phyloP scores from a whole-genome alignment of 768 basidiomycete species.

The Auricularia cornea region DNA sequence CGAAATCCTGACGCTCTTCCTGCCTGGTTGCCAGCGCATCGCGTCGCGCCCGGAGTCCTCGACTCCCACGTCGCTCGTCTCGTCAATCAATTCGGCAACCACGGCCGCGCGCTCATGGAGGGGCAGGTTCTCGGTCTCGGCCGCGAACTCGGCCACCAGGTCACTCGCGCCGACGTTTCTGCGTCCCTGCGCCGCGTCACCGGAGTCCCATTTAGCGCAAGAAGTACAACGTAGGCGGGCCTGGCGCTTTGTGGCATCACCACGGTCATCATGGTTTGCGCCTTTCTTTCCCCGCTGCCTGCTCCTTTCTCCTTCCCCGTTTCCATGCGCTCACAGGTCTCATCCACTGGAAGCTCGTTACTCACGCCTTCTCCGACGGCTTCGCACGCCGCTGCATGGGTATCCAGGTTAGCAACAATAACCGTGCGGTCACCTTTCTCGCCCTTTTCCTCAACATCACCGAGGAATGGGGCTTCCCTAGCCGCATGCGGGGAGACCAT shows the following conservation, averaged over 20 bases:
- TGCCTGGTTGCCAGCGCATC: too few relatives aligned
- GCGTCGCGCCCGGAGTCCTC: too few relatives aligned
- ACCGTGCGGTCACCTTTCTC: conserved; percentile 29
- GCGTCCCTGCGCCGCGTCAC: neutral
- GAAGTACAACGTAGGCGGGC: conserved; percentile 10
- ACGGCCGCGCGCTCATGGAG: too few relatives aligned
- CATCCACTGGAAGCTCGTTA: conserved; percentile 16
- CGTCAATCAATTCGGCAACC: too few relatives aligned
- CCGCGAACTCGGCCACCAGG: too few relatives aligned
- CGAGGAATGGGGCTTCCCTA: conserved; percentile 21
- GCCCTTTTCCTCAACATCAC: conserved; percentile 21
- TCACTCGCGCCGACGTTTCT: neutral
- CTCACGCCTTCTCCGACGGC: conserved; percentile 18
- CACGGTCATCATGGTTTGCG: conserved; percentile 16
- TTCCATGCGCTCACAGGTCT: conserved; percentile 12
- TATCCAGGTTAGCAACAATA: conserved; percentile 31
- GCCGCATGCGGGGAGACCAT: conserved; percentile 29
- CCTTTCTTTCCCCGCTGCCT: conserved; percentile 6
- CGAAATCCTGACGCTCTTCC: too few relatives aligned
- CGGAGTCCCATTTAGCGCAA: conserved; percentile 4
- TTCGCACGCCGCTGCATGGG: conserved; percentile 4
- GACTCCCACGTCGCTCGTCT: too few relatives aligned
- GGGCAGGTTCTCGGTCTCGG: too few relatives aligned
- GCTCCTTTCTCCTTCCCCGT: conserved; percentile 11
- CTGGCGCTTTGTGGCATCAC: conserved; percentile 17